Evolutionary conservation across 352 stramenopile species (phyloP).

Genomic region (Pythium rhizo-oryzae): DNA sequence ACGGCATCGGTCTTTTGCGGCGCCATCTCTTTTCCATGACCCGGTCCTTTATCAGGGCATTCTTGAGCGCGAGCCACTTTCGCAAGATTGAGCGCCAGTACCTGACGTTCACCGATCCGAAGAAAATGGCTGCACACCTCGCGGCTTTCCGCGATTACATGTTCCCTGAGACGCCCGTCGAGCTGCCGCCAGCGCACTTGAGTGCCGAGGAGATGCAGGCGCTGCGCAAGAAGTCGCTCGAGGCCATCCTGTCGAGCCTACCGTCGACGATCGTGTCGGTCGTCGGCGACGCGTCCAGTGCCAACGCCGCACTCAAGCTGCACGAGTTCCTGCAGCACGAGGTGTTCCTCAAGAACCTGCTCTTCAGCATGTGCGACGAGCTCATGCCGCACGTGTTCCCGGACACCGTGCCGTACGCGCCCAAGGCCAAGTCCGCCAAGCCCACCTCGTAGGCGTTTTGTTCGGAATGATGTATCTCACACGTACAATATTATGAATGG

Average conservation of each 20-base stretch:
- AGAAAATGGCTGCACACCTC: constrained; percentile 61
- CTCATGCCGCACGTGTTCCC: constrained; percentile 79
- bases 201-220: constrained; percentile 48
- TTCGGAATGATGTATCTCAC: neutral
- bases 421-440: constrained; percentile 30
- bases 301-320: constrained; percentile 81
- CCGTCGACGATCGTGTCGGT: constrained; percentile 74
- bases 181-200: constrained; percentile 17
- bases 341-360: constrained; percentile 86
- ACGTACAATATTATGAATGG: constrained; percentile 14
- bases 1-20: constrained; percentile 79
- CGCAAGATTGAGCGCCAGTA: constrained; percentile 83
- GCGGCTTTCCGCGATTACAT: constrained; percentile 59
- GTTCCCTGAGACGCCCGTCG: constrained; percentile 41
- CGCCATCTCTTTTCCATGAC: constrained; percentile 86
- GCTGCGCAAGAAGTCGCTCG: constrained; percentile 63
- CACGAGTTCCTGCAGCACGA: constrained; percentile 89
- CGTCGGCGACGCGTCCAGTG: constrained; percentile 73
- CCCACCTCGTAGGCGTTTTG: neutral
- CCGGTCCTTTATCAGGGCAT: constrained; percentile 80
- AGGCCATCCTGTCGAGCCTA: constrained; percentile 73
- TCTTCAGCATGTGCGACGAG: constrained; percentile 81
- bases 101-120: constrained; percentile 77
- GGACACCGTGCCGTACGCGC: constrained; percentile 54
- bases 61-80: constrained; percentile 80